Evolutionary conservation across 2,329 filamentous ascomycete species (phyloP).

Genomic region (Periconia sp.): DNA sequence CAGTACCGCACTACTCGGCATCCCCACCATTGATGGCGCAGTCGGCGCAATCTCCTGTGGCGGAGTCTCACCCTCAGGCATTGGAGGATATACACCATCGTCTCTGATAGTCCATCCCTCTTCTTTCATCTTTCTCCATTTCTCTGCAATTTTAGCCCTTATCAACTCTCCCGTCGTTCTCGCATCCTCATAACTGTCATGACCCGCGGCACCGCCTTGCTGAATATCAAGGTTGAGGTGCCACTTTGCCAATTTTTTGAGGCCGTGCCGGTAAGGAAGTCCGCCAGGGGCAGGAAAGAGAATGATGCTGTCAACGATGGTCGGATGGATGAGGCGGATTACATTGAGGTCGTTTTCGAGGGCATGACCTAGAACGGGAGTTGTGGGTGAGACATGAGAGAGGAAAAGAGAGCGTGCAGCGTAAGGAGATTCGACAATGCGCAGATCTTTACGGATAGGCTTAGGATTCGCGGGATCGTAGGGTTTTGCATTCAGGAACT

Average conservation of each 20-base stretch:
- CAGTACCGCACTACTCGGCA: slow-evolving; percentile 11
- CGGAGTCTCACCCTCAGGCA: slow-evolving; percentile 29
- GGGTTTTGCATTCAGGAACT: slow-evolving; percentile 69
- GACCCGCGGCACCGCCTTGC: slow-evolving; percentile 69
- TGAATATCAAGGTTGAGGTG: slow-evolving; percentile 81
- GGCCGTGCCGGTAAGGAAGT: slow-evolving; percentile 75
- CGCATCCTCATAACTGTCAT: slow-evolving; percentile 93
- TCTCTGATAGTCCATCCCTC: slow-evolving; percentile 66
- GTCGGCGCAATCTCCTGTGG: slow-evolving; percentile 8
- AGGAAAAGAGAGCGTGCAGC: slow-evolving; percentile 80
- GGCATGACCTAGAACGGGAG: slow-evolving; percentile 88
- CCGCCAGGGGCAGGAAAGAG: slow-evolving; percentile 81
- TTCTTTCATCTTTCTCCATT: slow-evolving; percentile 71
- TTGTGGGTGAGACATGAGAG: slow-evolving; percentile 73
- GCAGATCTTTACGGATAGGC: slow-evolving; percentile 54
- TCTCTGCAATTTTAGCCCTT: slow-evolving; percentile 69
- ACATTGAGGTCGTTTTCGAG: slow-evolving; percentile 95
- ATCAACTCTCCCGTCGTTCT: slow-evolving; percentile 87
- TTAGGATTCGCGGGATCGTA: slow-evolving; percentile 34
- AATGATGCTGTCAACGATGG: slow-evolving; percentile 82
- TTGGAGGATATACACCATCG: slow-evolving; percentile 36
- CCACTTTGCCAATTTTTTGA: slow-evolving; percentile 76
- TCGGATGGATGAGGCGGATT: slow-evolving; percentile 81
- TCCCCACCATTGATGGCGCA: slow-evolving; percentile 23
- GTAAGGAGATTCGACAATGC: slow-evolving; percentile 76